phyloP scores from a whole-genome alignment of 164 flowering plant genomes.

The Nymphaea colorata region DNA sequence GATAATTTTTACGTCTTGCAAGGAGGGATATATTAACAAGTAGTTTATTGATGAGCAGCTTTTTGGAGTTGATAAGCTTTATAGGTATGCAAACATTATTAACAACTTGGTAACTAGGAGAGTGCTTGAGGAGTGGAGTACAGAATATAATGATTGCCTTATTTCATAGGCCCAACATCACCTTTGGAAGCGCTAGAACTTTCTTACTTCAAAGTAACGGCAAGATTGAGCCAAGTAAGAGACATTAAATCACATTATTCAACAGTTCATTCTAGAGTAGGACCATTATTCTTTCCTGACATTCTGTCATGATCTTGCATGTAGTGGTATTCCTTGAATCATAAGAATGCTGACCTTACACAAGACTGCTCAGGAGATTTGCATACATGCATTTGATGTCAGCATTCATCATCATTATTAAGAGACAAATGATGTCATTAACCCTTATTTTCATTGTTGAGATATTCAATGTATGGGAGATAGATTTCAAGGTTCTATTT shows the following conservation, averaged over 20 bases:
- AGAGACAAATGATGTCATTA: not conserved
- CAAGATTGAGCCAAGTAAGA: too few relatives aligned
- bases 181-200: not conserved
- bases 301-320: not conserved
- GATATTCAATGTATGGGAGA: not conserved
- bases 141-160: not conserved
- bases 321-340: not conserved
- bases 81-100: not conserved
- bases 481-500: conserved; percentile 1
- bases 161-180: not conserved
- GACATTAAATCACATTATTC: not conserved
- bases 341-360: not conserved
- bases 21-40: not conserved
- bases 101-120: not conserved
- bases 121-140: not conserved
- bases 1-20: not conserved
- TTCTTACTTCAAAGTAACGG: not conserved
- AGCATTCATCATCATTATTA: not conserved
- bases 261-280: not conserved
- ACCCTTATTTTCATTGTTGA: not conserved
- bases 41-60: not conserved
- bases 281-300: not conserved
- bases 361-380: not conserved
- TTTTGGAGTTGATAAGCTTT: not conserved
- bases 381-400: not conserved